Evolutionary conservation across 2,329 filamentous ascomycete species (phyloP), one percentile per base, ranked within the genome.

Genomic region (Exophiala oligosperma): DNA sequence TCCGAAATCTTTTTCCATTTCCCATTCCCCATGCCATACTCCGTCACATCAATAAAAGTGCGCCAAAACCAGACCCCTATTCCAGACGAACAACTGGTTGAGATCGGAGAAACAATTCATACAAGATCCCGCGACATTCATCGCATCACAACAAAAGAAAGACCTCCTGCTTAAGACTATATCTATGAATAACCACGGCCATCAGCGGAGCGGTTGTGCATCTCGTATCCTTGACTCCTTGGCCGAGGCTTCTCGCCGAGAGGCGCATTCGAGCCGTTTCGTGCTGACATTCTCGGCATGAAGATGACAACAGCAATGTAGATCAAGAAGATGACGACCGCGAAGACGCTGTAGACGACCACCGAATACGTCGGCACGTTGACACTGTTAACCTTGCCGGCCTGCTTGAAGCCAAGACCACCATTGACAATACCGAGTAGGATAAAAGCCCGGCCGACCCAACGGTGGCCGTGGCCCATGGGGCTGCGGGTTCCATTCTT

Each of bases 371-470:
- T 63, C 1, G 70, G 71, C 1, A 60, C 58, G 23, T 70, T 66
- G 6, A 71, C 71, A 26, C 68, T 66, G 2, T 63, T 67, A 40
- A 72, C 74, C 17, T 72, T 70, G 21, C 76, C 72, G 1, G 79
- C 76, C 11, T 80, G 70, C 58, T 72, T 69, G 44, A 84, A 75
- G 1, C 82, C 82, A 1, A 84, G 67, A 0, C 81, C 82, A n/a
- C 80, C 82, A 65, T 84, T 84, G 66, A 84, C 73, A 56, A 84
- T 78, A 4, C 81, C 82, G 0, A 84, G 69, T 0, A 77, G 70
- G 14, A 85, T 76, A 29, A 78, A 71, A 29, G 71, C 64, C 4
- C 82, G 76, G 24, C 82, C 82, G n/a, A 83, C 64, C 82, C 82
- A 84, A 44, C 82, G 72, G 64, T 85, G 82, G 1, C 69, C 41